phyloP scores from a whole-genome alignment of 2,329 filamentous ascomycete genomes.

The Neopestalotiopsis sp. region DNA sequence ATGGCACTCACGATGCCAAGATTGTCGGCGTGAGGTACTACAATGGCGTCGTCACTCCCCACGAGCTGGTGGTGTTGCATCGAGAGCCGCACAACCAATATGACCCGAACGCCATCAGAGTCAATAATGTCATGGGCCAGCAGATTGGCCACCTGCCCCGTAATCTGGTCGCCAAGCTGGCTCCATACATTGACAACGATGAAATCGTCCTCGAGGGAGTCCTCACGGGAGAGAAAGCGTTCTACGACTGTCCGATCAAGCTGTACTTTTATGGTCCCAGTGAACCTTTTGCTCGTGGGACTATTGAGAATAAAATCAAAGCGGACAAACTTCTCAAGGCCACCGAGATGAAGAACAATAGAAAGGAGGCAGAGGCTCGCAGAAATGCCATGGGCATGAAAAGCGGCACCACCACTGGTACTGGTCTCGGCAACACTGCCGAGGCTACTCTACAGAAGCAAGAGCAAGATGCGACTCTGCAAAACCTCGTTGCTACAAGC shows the following conservation, averaged over 20 bases:
- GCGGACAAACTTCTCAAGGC: conserved; percentile 66
- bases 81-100: conserved; percentile 69
- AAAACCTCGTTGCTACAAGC: conserved; percentile 69
- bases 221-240: conserved; percentile 68
- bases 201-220: conserved; percentile 71
- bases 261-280: conserved; percentile 73
- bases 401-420: conserved; percentile 40
- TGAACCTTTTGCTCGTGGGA: conserved; percentile 54
- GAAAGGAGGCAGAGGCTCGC: conserved; percentile 56
- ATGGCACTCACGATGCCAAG: conserved; percentile 55
- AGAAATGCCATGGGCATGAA: conserved; percentile 48
- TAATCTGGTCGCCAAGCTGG: conserved; percentile 70
- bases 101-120: conserved; percentile 77
- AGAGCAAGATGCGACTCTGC: conserved; percentile 54
- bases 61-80: conserved; percentile 62
- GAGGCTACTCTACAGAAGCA: conserved; percentile 22
- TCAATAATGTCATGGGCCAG: conserved; percentile 74
- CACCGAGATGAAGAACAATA: conserved; percentile 60
- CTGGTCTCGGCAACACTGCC: conserved; percentile 39
- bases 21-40: conserved; percentile 63
- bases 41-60: conserved; percentile 58
- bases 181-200: conserved; percentile 70
- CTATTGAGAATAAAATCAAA: conserved; percentile 67
- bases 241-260: conserved; percentile 74
- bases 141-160: conserved; percentile 83